Percentiles rank a stretch among this genome's conserved stretches.
phyloP scores from a whole-genome alignment of 2,329 filamentous ascomycete genomes.

The Aspergillus niger region DNA sequence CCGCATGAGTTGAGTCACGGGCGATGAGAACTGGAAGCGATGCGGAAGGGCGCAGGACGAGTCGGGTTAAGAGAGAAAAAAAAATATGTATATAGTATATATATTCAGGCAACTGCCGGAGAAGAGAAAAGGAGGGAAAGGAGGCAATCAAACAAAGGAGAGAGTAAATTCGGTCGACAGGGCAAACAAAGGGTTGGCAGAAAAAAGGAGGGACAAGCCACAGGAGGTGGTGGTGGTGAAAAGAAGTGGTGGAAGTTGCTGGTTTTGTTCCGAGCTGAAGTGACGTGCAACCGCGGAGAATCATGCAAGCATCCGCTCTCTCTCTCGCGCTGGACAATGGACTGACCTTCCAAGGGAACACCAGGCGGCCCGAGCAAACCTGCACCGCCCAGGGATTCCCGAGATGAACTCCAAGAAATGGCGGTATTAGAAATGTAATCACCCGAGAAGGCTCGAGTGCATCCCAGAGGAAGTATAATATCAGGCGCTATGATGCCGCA shows the following conservation, averaged over 20 bases:
- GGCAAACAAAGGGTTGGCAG: constrained; percentile 1
- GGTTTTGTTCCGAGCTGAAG: constrained; percentile 1
- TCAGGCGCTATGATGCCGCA: too few species aligned
- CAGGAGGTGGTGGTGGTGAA: neutral
- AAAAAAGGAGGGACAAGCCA: constrained; percentile 10
- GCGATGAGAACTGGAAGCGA: neutral
- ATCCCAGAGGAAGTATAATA: too few species aligned
- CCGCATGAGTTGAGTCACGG: constrained; percentile 18
- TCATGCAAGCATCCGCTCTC: neutral
- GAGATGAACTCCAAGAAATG: too few species aligned
- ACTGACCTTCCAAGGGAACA: neutral
- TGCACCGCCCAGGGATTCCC: neutral
- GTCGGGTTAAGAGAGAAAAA: neutral
- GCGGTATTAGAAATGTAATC: too few species aligned
- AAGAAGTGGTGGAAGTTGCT: neutral
- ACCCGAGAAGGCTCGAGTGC: too few species aligned
- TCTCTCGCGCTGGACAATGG: neutral
- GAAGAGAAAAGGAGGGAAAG: constrained; percentile 4
- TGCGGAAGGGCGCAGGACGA: neutral
- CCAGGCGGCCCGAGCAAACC: neutral
- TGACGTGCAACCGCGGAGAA: neutral
- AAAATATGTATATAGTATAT: too few species aligned
- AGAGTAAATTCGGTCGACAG: neutral
- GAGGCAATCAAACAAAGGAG: constrained; percentile 5
- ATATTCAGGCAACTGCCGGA: neutral